Evolutionary conservation across 768 basidiomycete species (phyloP).

Genomic region (Harrya chromipes): DNA sequence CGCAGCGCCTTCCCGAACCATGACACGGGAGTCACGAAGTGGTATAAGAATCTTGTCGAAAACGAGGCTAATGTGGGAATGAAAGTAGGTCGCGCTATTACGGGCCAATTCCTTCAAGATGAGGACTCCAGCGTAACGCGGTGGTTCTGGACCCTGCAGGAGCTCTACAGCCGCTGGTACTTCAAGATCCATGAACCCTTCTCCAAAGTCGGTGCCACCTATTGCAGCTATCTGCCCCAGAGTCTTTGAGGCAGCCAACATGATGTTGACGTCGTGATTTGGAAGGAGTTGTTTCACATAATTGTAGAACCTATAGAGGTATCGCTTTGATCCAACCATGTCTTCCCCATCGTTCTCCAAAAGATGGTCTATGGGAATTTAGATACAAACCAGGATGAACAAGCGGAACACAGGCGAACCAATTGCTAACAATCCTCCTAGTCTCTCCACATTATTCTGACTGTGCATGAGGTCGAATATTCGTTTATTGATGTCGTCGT

Average conservation of each 20-base stretch:
- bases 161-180: slow-evolving; percentile 80
- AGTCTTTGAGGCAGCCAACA: slow-evolving; percentile 92
- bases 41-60: slow-evolving; percentile 93
- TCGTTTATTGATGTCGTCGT: slow-evolving; percentile 74
- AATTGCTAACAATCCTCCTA: slow-evolving; percentile 87
- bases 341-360: slow-evolving; percentile 77
- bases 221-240: slow-evolving; percentile 84
- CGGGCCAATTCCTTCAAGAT: slow-evolving; percentile 91
- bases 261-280: slow-evolving; percentile 87
- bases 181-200: slow-evolving; percentile 87
- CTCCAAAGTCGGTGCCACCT: slow-evolving; percentile 80
- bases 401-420: slow-evolving; percentile 43
- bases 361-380: slow-evolving; percentile 53
- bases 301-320: slow-evolving; percentile 85
- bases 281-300: slow-evolving; percentile 93
- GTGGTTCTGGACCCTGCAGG: slow-evolving; percentile 73
- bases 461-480: slow-evolving; percentile 85
- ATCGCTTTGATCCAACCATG: slow-evolving; percentile 74
- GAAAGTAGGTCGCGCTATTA: slow-evolving; percentile 84
- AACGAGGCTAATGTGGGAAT: slow-evolving; percentile 81
- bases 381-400: slow-evolving; percentile 5
- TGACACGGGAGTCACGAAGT: slow-evolving; percentile 81
- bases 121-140: slow-evolving; percentile 90
- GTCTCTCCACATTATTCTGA: slow-evolving; percentile 70
- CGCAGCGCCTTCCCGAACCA: slow-evolving; percentile 90